Evolutionary conservation across 2,329 filamentous ascomycete genomes (phyloP), one percentile per base, ranked within the genome.

Genomic region (Ascochyta viciae-villosae): DNA sequence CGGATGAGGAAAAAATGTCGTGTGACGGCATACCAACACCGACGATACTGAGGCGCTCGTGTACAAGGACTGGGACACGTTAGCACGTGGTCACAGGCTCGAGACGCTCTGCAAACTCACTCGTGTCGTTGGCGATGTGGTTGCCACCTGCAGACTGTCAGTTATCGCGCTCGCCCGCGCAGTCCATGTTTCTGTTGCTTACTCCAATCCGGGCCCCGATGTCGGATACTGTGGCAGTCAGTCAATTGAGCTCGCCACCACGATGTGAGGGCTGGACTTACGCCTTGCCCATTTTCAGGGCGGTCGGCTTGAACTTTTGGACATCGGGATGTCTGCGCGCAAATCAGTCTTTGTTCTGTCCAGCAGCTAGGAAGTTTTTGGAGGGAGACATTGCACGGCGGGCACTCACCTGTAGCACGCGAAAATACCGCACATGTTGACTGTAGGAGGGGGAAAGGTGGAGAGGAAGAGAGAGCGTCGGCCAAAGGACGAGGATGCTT

Each of bases 151-250:
- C 70, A 55, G 44, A 72, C 62, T 68, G 63, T 75, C 63, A 75
- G 68, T 65, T 57, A 67, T 61, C 48, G 69, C 66, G 53, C 58
- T 64, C 55, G 52, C 68, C 49, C 59, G 64, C 63, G 66, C 61
- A 75, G 68, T 73, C 22, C 51, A 53, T 57, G 46, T 57, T 54
- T 46, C 46, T 57, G 50, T 54, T 70, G 86, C 90, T 89, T 83
- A 95, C 92, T 96, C 95, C 95, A 99, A 83, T 99, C 95, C 72
- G 95, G 95, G 70, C 95, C 95, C 79, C 95, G 89, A 81, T 99
- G 95, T 71, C 96, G 92, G 75, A 97, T 86, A 76, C 92, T 96
- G 76, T 49, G 54, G 66, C 63, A 71, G 57, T 65, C 65, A 81
- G 65, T 71, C 68, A 74, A 70, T 71, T 62, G 58, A 40, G 52